Conservation (phyloP, 225 moss, liverwort and hornwort species). For the Bryum argenteum region DNA sequence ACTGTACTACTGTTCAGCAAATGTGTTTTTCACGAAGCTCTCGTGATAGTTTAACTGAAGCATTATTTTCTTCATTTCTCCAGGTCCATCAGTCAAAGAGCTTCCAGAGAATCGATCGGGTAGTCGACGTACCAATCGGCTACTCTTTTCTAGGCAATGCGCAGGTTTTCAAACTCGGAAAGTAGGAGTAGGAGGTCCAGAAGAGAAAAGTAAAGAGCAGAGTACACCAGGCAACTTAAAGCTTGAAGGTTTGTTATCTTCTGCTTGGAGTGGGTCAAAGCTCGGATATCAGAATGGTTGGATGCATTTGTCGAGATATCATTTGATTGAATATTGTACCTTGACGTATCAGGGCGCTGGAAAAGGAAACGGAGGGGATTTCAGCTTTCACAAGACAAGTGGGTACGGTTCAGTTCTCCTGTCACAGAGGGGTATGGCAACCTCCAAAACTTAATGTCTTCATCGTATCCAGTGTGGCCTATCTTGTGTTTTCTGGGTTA, state of each 20-base stretch:
- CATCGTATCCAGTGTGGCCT: not conserved
- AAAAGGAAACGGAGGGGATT: constrained; percentile 72
- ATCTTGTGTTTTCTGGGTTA: constrained; percentile 7
- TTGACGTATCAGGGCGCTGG: constrained; percentile 65
- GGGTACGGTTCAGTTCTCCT: constrained; percentile 81
- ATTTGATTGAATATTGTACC: constrained; percentile 10
- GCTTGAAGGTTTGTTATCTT: constrained; percentile 55
- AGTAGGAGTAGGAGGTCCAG: constrained; percentile 78
- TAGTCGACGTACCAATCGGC: constrained; percentile 70
- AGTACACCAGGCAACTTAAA: constrained; percentile 47
- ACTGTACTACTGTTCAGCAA: not conserved
- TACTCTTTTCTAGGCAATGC: constrained; percentile 77
- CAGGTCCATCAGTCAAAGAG: constrained; percentile 63
- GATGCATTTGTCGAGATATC: not conserved
- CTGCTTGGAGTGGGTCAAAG: constrained; percentile 2
- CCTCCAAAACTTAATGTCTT: not conserved
- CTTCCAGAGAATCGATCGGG: constrained; percentile 63
- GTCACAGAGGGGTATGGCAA: constrained; percentile 68
- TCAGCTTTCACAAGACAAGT: constrained; percentile 60
- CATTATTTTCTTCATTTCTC: constrained; percentile 10
- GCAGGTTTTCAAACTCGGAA: constrained; percentile 52
- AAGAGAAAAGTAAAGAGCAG: constrained; percentile 53
- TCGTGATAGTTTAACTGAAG: constrained; percentile 18
- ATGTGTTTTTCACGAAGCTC: constrained; percentile 6
- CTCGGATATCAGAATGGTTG: not conserved